A percentile compares a stretch with the other conserved stretches of the same genome.
These are phyloP conservation scores for Blastocrithidia nonstop DNA, from an alignment of 208 protist genomes.

Conservation along the genomic window DNA sequence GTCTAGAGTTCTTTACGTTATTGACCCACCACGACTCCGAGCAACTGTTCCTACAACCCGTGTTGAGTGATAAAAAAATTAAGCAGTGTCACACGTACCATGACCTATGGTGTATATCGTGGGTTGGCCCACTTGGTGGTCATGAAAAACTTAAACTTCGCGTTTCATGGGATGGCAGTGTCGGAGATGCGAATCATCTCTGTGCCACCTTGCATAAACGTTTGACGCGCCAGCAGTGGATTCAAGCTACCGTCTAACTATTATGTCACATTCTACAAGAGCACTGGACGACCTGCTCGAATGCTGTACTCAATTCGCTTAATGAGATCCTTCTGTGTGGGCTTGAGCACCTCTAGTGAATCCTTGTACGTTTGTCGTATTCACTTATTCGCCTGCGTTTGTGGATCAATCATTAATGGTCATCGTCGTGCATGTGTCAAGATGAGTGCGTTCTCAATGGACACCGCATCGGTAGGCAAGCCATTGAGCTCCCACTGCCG, in stretches of 20 bases:
- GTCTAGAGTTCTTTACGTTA: conserved; percentile 95
- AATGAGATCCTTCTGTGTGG: conserved; percentile 89
- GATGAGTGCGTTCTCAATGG: conserved; percentile 96
- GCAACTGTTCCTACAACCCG: conserved; percentile 97
- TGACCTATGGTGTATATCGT: conserved; percentile 94
- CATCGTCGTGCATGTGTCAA: conserved; percentile 89
- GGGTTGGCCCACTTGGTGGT: conserved; percentile 97
- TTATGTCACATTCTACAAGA: conserved; percentile 94
- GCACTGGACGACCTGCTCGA: conserved; percentile 85
- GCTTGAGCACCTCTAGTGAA: conserved; percentile 92
- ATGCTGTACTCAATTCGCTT: conserved; percentile 93
- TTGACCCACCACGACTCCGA: conserved; percentile 93
- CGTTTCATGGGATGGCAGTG: conserved; percentile 89
- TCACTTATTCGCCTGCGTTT: conserved; percentile 97
- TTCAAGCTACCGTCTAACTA: conserved; percentile 92
- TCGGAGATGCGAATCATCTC: conserved; percentile 96
- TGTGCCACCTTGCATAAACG: conserved; percentile 86
- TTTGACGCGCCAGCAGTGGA: conserved; percentile 90
- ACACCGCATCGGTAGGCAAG: conserved; percentile 92
- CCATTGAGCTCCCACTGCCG: conserved; percentile 90
- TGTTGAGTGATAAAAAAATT: conserved; percentile 98
- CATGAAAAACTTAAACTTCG: conserved; percentile 97
- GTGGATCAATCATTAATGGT: conserved; percentile 98
- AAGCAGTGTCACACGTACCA: conserved; percentile 95
- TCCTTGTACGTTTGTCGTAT: conserved; percentile 93